These are phyloP conservation scores for Beverwykella pulmonaria DNA, from an alignment of 495 filamentous ascomycete species.

Conservation along the genomic window DNA sequence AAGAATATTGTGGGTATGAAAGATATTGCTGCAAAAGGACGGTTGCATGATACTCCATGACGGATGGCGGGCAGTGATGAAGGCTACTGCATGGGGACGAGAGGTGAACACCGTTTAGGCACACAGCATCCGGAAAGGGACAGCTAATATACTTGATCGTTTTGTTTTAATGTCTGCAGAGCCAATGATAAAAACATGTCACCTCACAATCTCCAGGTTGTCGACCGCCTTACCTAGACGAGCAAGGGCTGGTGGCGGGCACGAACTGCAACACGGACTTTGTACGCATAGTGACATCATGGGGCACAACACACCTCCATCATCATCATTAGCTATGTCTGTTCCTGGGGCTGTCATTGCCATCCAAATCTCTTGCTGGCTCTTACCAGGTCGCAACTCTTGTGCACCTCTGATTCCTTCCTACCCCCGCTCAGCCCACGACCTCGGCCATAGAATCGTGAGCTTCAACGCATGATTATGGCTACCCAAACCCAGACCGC, in stretches of 20 bases:
- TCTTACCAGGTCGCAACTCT: neutral
- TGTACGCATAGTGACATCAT: constrained; percentile 28
- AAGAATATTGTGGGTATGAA: neutral
- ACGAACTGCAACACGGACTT: constrained; percentile 1
- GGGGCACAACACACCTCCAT: constrained; percentile 17
- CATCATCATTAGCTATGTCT: constrained; percentile 25
- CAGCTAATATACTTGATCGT: neutral
- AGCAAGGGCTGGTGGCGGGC: constrained; percentile 10
- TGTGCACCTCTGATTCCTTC: neutral
- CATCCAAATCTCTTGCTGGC: neutral
- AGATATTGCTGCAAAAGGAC: neutral
- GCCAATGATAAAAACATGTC: neutral
- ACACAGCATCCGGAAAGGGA: neutral
- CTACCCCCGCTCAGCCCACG: neutral
- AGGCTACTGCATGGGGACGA: too few species aligned
- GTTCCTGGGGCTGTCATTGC: neutral
- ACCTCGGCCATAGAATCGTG: neutral
- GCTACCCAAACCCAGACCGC: constrained; percentile 24
- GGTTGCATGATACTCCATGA: neutral
- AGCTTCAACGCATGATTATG: constrained; percentile 17
- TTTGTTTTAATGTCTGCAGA: neutral
- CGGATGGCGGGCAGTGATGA: too few species aligned
- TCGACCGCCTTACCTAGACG: neutral
- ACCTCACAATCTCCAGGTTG: constrained; percentile 10
- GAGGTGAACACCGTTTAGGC: neutral